phyloP scores from a whole-genome alignment of 129 eudicot genomes.

The Tanacetum coccineum region DNA sequence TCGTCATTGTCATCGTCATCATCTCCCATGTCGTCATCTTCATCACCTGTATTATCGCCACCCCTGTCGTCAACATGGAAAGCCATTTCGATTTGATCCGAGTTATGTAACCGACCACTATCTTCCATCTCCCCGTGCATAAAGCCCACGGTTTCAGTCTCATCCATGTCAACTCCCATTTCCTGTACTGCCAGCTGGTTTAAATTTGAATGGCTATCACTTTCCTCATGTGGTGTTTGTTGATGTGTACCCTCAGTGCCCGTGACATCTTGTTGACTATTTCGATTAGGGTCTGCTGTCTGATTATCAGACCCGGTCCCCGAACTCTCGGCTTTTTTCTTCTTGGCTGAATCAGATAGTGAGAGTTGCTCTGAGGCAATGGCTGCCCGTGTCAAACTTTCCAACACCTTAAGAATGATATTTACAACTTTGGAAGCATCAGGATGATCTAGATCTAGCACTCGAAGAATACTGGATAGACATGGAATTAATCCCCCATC shows the following conservation, averaged over 20 bases:
- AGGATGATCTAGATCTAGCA: constrained; percentile 8
- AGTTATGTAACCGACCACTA: not conserved
- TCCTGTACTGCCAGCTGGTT: not conserved
- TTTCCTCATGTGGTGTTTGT: not conserved
- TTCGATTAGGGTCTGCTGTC: not conserved
- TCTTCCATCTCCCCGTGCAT: not conserved
- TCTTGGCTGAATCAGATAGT: not conserved
- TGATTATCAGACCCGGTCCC: not conserved
- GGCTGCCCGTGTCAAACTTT: constrained; percentile 6
- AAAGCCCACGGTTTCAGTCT: no score
- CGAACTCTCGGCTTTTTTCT: not conserved
- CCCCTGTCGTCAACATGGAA: constrained; percentile 1
- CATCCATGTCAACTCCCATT: not conserved
- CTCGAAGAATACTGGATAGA: not conserved
- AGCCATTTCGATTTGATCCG: not conserved
- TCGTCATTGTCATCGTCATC: not conserved
- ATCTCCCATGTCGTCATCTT: constrained; percentile 1
- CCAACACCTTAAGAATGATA: constrained; percentile 10
- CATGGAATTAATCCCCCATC: constrained; percentile 1
- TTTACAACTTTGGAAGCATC: constrained; percentile 3
- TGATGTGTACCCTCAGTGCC: not conserved
- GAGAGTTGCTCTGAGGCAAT: not conserved
- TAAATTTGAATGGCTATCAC: not conserved
- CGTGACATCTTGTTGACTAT: constrained; percentile 1
- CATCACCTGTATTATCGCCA: constrained; percentile 3